Percentiles rank a stretch among this genome's conserved stretches.
These are phyloP conservation scores for Trypanosoma avium DNA, from an alignment of 208 protist genomes.

Conservation along the genomic window DNA sequence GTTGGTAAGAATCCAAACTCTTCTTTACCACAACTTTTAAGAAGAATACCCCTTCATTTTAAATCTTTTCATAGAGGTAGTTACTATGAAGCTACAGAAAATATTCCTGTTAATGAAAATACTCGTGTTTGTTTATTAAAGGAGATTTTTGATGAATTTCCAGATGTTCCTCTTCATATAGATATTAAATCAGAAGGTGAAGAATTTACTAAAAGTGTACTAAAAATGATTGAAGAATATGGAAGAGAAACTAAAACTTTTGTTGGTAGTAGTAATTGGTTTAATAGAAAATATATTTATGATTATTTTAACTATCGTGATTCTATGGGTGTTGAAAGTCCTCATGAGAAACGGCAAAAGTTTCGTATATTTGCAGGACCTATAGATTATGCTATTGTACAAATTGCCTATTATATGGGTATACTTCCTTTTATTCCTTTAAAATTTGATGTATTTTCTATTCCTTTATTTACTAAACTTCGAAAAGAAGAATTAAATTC, in stretches of 20 bases:
- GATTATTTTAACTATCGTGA: conserved; percentile 38
- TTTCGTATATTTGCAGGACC: conserved; percentile 62
- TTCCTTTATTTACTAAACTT: conserved; percentile 56
- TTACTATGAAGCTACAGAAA: conserved; percentile 43
- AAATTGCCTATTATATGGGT: conserved; percentile 64
- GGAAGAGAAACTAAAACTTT: conserved; percentile 50
- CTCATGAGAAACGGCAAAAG: conserved; percentile 34
- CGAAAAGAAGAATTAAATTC: conserved; percentile 30
- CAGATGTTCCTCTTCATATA: conserved; percentile 57
- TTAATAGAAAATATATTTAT: conserved; percentile 50
- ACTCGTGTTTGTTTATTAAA: conserved; percentile 65
- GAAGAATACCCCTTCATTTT: conserved; percentile 67
- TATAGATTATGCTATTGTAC: conserved; percentile 40
- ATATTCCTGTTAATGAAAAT: conserved; percentile 48
- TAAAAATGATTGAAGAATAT: conserved; percentile 67
- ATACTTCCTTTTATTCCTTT: conserved; percentile 58
- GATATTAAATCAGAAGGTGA: conserved; percentile 67
- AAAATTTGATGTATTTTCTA: conserved; percentile 75
- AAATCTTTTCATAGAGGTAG: conserved; percentile 26
- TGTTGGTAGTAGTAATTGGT: conserved; percentile 60
- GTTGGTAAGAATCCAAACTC: conserved; percentile 42
- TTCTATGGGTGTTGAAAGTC: neutral
- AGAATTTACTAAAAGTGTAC: conserved; percentile 44
- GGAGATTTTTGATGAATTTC: conserved; percentile 72
- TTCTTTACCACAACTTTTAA: conserved; percentile 52